Conservation (phyloP, 1,284 basidiomycete genomes). For the Ceratobasidium sp. region DNA sequence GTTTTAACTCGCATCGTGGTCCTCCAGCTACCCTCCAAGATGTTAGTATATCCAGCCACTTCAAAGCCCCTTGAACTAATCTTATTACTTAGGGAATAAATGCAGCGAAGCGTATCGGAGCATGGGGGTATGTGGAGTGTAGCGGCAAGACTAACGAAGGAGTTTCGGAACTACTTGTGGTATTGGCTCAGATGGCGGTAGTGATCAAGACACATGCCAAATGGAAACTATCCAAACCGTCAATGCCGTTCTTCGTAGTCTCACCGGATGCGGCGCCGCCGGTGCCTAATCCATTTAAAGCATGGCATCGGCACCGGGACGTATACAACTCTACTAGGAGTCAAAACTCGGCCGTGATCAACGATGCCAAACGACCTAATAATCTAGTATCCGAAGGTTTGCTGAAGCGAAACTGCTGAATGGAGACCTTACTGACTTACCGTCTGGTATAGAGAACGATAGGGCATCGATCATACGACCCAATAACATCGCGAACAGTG, state of each 20-base stretch:
- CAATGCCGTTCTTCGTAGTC: not conserved
- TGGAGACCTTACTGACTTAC: too few species aligned
- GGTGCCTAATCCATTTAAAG: too few species aligned
- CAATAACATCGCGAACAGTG: not conserved
- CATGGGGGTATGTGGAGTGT: constrained; percentile 5
- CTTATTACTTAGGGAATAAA: not conserved
- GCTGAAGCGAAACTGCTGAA: too few species aligned
- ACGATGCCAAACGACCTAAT: not conserved
- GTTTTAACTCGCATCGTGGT: not conserved
- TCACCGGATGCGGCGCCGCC: not conserved
- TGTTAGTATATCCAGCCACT: too few species aligned
- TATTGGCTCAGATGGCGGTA: not conserved
- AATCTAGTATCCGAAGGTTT: not conserved
- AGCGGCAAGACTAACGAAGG: not conserved
- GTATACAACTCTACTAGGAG: too few species aligned
- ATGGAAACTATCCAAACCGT: not conserved
- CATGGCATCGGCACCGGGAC: too few species aligned
- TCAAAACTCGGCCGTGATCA: too few species aligned
- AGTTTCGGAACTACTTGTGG: not conserved
- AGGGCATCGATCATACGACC: not conserved
- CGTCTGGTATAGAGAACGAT: too few species aligned
- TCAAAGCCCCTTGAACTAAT: too few species aligned
- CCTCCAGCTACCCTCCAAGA: too few species aligned
- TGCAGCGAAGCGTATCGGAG: not conserved
- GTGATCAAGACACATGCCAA: not conserved